Evolutionary conservation across 1,139 yeast species (phyloP), one percentile per base, ranked within the genome.

Genomic region (Lodderomyces parapsilosis): DNA sequence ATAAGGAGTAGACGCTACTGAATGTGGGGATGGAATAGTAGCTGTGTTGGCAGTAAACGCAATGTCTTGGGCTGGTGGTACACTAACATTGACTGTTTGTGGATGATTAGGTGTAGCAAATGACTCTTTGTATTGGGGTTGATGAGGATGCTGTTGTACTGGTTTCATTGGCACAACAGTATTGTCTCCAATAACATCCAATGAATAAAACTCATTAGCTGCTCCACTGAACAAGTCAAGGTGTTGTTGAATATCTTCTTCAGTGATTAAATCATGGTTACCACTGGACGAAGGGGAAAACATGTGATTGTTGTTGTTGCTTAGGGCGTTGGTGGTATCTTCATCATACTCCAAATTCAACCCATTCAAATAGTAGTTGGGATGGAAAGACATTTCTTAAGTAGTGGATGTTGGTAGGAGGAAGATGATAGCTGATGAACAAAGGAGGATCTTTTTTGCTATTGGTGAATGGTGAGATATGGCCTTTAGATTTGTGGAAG

Each of bases 161-260:
- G 37, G 44, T 48, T 55, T 57, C 36, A 44, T 43, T 9, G 59
- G 57, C 15, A 52, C 53, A 28, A 49, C 49, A n/a, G 51, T 36
- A 43, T 57, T 62, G 44, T 60, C 60, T 45, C 65, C 59, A 45
- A 69, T 66, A 7, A 62, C 71, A 51, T 75, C 80, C 54, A 76
- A 71, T 50, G 74, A 75, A 48, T 71, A 73, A 51, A 76, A 76
- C 35, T 74, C 77, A 41, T 49, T 43, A n/a, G 49, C 47, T 3
- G 71, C 54, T 45, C 72, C 72, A 27, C 74, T 62, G 52, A 74
- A 76, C 40, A 74, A 58, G 37, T 68, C 71, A 54, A 75, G 67
- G 49, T 74, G 79, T 36, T 55, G 60, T 36, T 69, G 71, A 55
- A 75, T 66, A 50, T 74, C 78, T 34, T 55, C 59, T 38, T 56